Conservation (phyloP, 495 filamentous ascomycete genomes). For the Cryomyces minteri region DNA sequence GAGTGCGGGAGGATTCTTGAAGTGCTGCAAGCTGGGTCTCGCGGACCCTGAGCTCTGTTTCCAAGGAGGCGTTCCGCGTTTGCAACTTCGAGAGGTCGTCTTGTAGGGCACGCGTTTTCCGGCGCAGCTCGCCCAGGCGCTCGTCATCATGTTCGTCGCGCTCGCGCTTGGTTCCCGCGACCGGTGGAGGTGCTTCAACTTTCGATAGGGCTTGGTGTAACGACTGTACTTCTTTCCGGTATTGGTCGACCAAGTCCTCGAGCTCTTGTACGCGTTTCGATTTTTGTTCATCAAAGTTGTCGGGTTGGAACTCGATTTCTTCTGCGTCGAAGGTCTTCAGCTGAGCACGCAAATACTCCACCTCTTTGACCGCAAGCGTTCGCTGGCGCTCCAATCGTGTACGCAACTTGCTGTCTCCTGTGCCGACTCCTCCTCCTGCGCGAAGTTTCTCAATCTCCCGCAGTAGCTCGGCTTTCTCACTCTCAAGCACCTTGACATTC, state of each 20-base stretch:
- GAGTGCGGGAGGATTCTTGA: conserved; percentile 54
- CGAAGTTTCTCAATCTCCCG: conserved; percentile 55
- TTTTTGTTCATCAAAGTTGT: conserved; percentile 60
- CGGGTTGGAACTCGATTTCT: conserved; percentile 65
- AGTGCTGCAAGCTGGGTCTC: conserved; percentile 53
- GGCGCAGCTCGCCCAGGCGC: conserved; percentile 59
- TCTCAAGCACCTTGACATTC: conserved; percentile 51
- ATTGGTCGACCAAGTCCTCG: conserved; percentile 70
- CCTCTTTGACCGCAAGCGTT: conserved; percentile 71
- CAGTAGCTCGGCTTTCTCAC: conserved; percentile 38
- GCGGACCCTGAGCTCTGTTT: conserved; percentile 56
- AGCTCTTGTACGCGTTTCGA: conserved; percentile 59
- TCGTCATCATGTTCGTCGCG: conserved; percentile 41
- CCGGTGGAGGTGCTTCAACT: conserved; percentile 19
- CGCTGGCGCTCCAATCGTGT: conserved; percentile 71
- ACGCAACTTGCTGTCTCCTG: conserved; percentile 37
- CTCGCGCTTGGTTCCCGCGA: conserved; percentile 36
- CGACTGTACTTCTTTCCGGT: conserved; percentile 63
- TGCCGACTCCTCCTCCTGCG: conserved; percentile 15
- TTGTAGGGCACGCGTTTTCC: conserved; percentile 76
- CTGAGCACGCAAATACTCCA: conserved; percentile 83
- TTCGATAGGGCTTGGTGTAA: conserved; percentile 49
- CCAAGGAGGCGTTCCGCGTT: conserved; percentile 41
- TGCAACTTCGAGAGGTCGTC: conserved; percentile 53
- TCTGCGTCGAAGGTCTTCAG: conserved; percentile 82